These are phyloP conservation scores for Sapria himalayana DNA, from an alignment of 345 rosid species.

Conservation along the genomic window DNA sequence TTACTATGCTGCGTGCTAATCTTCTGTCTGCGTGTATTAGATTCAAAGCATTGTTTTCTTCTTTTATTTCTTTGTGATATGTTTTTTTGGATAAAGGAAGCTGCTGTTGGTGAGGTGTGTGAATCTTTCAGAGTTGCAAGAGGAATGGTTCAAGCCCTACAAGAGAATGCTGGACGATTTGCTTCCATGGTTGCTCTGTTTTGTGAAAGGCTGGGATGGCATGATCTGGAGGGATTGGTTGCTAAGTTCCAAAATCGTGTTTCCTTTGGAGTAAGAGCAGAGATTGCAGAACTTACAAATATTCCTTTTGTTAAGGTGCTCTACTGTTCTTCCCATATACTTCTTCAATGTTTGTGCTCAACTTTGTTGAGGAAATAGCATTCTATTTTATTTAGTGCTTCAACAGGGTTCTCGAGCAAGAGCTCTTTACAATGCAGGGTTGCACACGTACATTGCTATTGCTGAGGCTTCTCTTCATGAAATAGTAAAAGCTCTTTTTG, in stretches of 20 bases:
- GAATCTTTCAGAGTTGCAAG: constrained; percentile 82
- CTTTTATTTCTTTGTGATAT: too few relatives aligned
- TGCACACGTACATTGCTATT: constrained; percentile 75
- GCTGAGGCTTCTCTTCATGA: constrained; percentile 88
- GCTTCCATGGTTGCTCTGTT: constrained; percentile 92
- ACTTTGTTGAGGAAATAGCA: too few relatives aligned
- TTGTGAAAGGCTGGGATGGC: constrained; percentile 96
- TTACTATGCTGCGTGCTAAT: too few relatives aligned
- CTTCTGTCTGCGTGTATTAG: too few relatives aligned
- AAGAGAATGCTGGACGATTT: constrained; percentile 96
- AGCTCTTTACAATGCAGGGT: constrained; percentile 81
- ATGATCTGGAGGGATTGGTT: constrained; percentile 80
- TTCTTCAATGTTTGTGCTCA: constrained; percentile 8
- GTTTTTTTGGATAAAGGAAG: constrained; percentile 68
- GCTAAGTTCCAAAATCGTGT: constrained; percentile 90
- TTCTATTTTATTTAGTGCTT: too few relatives aligned
- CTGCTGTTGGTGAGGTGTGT: constrained; percentile 79
- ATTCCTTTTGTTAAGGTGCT: constrained; percentile 78
- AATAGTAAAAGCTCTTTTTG: constrained; percentile 76
- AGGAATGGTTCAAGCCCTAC: constrained; percentile 93
- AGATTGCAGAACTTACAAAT: constrained; percentile 83
- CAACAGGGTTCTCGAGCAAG: constrained; percentile 98
- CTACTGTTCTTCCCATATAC: constrained; percentile 1
- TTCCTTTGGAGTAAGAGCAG: constrained; percentile 96
- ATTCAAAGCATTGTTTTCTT: too few relatives aligned